Percentiles rank a stretch among this genome's conserved stretches.
phyloP scores from a whole-genome alignment of 2,329 filamentous ascomycete genomes.

The Fusarium sp. region DNA sequence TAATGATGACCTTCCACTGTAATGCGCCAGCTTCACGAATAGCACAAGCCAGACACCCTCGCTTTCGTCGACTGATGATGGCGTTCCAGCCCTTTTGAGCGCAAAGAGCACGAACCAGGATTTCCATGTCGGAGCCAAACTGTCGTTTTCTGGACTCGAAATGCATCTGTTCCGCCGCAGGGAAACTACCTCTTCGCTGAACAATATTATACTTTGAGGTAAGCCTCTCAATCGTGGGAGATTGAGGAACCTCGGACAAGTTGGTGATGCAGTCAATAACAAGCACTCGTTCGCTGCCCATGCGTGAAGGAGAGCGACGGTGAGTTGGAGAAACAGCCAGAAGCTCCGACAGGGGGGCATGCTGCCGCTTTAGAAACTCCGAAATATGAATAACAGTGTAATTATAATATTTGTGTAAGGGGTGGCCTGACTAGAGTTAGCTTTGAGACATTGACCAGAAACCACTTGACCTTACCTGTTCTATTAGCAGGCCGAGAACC shows the following conservation, averaged over 20 bases:
- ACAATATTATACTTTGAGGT: slow-evolving; percentile 44
- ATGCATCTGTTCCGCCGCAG: slow-evolving; percentile 61
- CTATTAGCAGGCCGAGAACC: slow-evolving; percentile 57
- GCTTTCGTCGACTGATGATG: slow-evolving; percentile 70
- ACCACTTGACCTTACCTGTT: slow-evolving; percentile 50
- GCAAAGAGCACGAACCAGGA: slow-evolving; percentile 76
- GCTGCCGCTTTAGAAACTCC: slow-evolving; percentile 59
- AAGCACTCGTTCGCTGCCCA: slow-evolving; percentile 54
- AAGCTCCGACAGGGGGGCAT: slow-evolving; percentile 57
- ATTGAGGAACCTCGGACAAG: slow-evolving; percentile 56
- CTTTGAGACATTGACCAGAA: not conserved
- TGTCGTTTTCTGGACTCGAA: slow-evolving; percentile 64
- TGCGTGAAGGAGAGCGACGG: slow-evolving; percentile 38
- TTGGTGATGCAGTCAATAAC: slow-evolving; percentile 71
- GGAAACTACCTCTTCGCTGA: slow-evolving; percentile 49
- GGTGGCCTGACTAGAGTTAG: slow-evolving; percentile 58
- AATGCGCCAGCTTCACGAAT: slow-evolving; percentile 77
- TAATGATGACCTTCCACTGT: slow-evolving; percentile 72
- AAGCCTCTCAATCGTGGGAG: slow-evolving; percentile 54
- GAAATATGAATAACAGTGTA: slow-evolving; percentile 68
- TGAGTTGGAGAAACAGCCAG: slow-evolving; percentile 48
- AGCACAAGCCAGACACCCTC: slow-evolving; percentile 77
- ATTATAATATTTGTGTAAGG: slow-evolving; percentile 69
- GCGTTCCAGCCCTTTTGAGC: slow-evolving; percentile 79
- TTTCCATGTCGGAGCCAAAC: slow-evolving; percentile 71